These are phyloP conservation scores for Kwoniella sp. DNA, from an alignment of 768 basidiomycete genomes.

Conservation along the genomic window DNA sequence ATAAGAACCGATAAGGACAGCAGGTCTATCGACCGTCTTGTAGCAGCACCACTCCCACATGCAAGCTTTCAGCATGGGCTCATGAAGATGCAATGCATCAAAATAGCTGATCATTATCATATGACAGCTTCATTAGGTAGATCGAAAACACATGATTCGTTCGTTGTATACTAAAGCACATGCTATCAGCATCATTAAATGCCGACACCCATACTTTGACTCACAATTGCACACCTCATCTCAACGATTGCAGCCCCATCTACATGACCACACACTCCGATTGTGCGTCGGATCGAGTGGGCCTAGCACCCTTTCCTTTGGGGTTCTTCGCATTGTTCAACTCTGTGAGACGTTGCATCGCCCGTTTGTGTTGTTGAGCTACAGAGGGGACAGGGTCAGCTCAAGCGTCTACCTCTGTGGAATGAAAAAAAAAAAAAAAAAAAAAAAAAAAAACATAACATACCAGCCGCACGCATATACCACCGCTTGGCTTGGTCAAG, in stretches of 20 bases:
- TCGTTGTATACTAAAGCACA: not conserved
- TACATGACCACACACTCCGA: slow-evolving; percentile 84
- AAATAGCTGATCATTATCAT: not conserved
- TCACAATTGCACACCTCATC: not conserved
- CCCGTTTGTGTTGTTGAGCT: slow-evolving; percentile 98
- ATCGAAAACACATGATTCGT: not conserved
- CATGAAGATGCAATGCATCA: slow-evolving; percentile 18
- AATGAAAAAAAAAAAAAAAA: not conserved
- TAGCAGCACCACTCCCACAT: not conserved
- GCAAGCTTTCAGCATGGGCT: not conserved
- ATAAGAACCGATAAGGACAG: not conserved
- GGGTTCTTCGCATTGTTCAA: slow-evolving; percentile 71
- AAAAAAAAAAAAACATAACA: slow-evolving; percentile 46
- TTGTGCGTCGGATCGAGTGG: slow-evolving; percentile 89
- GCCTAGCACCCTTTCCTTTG: slow-evolving; percentile 70
- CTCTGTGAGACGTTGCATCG: slow-evolving; percentile 93
- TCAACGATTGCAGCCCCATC: not conserved
- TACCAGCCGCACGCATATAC: slow-evolving; percentile 99
- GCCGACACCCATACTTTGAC: too few relatives aligned
- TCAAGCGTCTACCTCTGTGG: not conserved
- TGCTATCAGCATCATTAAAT: too few relatives aligned
- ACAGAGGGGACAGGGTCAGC: not conserved
- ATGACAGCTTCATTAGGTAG: slow-evolving; percentile 1
- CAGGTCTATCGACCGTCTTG: not conserved
- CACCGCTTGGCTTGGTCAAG: slow-evolving; percentile 93